Conservation (phyloP, 2,329 filamentous ascomycete species). For the Diaporthe capsici region DNA sequence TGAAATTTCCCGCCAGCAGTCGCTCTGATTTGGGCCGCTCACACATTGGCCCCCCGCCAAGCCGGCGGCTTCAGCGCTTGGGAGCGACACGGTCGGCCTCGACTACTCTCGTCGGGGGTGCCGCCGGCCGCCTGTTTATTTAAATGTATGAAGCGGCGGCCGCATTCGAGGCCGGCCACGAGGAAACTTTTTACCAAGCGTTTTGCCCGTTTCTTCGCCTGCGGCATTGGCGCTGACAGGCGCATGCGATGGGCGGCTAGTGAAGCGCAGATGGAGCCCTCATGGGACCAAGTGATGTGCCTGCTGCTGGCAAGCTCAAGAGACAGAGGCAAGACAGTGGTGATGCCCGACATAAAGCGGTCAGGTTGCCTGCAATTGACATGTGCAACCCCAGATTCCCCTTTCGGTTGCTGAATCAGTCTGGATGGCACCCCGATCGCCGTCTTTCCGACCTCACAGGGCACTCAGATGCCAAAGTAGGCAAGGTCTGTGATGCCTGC, state of each 20-base stretch:
- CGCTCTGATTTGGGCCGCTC: constrained; percentile 12
- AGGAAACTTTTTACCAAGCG: background rate
- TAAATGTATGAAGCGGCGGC: constrained; percentile 11
- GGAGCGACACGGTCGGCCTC: background rate
- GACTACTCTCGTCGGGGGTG: background rate
- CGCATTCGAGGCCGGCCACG: background rate
- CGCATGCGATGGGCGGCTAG: constrained; percentile 18
- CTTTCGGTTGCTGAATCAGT: background rate
- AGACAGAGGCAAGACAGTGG: background rate
- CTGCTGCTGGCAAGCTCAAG: background rate
- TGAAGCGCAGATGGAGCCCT: constrained; percentile 3
- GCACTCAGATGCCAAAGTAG: constrained; percentile 4
- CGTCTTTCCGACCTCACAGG: background rate
- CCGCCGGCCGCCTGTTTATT: constrained; percentile 14
- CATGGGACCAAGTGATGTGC: background rate
- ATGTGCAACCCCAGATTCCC: constrained; percentile 8
- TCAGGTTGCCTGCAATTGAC: background rate
- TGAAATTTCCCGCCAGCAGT: constrained; percentile 1
- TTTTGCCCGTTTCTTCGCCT: background rate
- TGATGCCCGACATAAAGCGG: constrained; percentile 8
- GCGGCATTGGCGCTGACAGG: background rate
- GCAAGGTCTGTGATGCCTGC: background rate
- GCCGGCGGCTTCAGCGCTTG: constrained; percentile 28
- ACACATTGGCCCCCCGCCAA: background rate
- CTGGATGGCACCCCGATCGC: background rate